These are phyloP conservation scores for Diospyros kaki DNA, from an alignment of 148 eudicot genomes.

Conservation along the genomic window DNA sequence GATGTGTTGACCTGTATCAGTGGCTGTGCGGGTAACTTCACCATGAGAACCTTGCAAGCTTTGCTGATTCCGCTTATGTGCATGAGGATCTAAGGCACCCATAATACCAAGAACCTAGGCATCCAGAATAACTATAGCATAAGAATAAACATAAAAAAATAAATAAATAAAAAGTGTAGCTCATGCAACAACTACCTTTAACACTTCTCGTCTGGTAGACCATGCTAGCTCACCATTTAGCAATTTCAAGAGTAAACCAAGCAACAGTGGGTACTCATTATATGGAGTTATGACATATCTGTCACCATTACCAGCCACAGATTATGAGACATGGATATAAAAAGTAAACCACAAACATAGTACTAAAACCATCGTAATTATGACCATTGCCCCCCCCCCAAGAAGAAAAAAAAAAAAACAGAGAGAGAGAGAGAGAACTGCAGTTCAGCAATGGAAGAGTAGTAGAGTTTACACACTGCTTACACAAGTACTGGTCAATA, in stretches of 20 bases:
- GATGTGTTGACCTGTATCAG: constrained; percentile 77
- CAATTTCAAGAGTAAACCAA: constrained; percentile 83
- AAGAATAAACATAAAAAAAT: background rate
- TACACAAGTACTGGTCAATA: too few relatives aligned
- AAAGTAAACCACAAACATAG: background rate
- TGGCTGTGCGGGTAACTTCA: constrained; percentile 65
- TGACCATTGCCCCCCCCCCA: too few relatives aligned
- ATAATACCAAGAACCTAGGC: constrained; percentile 90
- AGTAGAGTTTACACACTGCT: too few relatives aligned
- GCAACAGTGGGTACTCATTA: constrained; percentile 76
- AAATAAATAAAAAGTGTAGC: background rate
- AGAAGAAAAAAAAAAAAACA: too few relatives aligned
- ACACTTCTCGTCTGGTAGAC: constrained; percentile 95
- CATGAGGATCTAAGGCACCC: constrained; percentile 98
- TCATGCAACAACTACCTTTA: constrained; percentile 49
- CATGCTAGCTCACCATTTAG: constrained; percentile 93
- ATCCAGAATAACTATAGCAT: constrained; percentile 14
- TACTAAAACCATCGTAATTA: background rate
- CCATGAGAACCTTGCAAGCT: constrained; percentile 75
- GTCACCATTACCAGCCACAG: constrained; percentile 19
- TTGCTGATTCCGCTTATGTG: constrained; percentile 83
- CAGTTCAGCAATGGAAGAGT: too few relatives aligned
- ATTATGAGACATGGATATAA: constrained; percentile 4
- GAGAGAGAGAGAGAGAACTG: too few relatives aligned
- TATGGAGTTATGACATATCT: constrained; percentile 94